A percentile compares a stretch with the other conserved stretches of the same genome.
Conservation (phyloP, 768 basidiomycete species). For the Hygrocybe coccinea region DNA sequence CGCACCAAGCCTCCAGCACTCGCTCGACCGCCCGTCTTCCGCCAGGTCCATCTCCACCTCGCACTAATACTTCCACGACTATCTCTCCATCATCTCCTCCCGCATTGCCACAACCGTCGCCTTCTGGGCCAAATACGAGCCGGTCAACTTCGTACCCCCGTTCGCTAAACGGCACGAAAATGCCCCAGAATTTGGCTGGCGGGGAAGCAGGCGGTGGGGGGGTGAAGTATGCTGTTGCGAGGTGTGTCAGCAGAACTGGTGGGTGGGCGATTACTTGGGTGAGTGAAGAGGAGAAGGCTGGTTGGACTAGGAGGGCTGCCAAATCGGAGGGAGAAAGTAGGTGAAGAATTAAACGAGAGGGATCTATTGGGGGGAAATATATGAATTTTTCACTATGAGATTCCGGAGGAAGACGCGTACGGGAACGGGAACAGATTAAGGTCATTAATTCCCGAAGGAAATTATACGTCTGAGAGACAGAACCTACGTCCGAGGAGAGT, state of each 20-base stretch:
- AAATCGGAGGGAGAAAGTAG: constrained; percentile 45
- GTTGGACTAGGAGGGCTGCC: constrained; percentile 51
- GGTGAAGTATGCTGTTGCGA: constrained; percentile 67
- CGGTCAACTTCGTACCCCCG: constrained; percentile 53
- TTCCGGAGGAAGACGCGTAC: constrained; percentile 40
- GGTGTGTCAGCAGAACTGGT: constrained; percentile 57
- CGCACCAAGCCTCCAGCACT: constrained; percentile 60
- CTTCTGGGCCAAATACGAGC: constrained; percentile 54
- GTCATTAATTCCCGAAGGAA: constrained; percentile 47
- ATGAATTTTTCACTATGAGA: too few relatives aligned
- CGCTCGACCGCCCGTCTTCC: constrained; percentile 55
- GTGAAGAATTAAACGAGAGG: constrained; percentile 60
- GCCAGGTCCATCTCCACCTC: constrained; percentile 38
- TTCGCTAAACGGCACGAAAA: constrained; percentile 68
- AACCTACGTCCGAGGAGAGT: constrained; percentile 53
- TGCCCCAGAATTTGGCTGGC: constrained; percentile 72
- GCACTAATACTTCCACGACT: constrained; percentile 57
- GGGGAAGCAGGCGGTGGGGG: constrained; percentile 61
- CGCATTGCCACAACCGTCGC: constrained; percentile 44
- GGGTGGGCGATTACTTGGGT: constrained; percentile 67
- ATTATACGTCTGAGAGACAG: constrained; percentile 47
- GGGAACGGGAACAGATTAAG: constrained; percentile 42
- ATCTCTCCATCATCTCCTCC: constrained; percentile 36
- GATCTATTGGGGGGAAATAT: constrained; percentile 32
- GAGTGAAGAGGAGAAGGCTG: constrained; percentile 60